Base-by-base conservation (phyloP, 306 rosid genomes). In the Sophora flavescens region DNA sequence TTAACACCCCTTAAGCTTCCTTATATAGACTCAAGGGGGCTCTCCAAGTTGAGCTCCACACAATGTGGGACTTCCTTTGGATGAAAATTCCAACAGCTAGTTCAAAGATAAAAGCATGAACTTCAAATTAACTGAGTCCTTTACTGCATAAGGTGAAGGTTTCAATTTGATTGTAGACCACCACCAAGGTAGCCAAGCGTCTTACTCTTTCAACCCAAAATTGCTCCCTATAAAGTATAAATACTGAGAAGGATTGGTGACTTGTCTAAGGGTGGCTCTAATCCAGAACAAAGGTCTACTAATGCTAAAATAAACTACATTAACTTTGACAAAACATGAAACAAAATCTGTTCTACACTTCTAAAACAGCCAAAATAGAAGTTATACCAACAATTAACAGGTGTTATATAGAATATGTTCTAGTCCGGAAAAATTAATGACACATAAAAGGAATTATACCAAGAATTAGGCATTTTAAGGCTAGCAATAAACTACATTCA, bases 401-500 rank as follows among this genome's bases (percentile, higher is more conserved):
- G 7, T 2, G 10, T 39, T 39, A 6, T 39, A 39, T 10, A 39
- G 44, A 39, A 39, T 39, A 39, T 39, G 44, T 39, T 36, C 6
- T 6, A 39, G 53, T 35, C 79, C 50, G 3, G 10, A 75, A 75
- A 62, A 62, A 13, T 17, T 62, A 73, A 38, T 26, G 3, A 13
- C 16, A 56, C 6, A 38, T n/a, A 32, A 39, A 35, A 36, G 11
- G 59, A 67, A 35, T 50, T 42, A 22, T 51, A 42, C 42, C 8
- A 8, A 60, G 36, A 63, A 61, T 35, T 22, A 22, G 22, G 22
- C 1, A 22, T 22, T 22, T 22, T 22, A 22, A 22, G 22, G 22
- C 22, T 22, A 22, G 22, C 3, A 18, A 48, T 10, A 33, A 61
- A 60, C 16, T 45, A 41, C 77, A 41, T 69, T 61, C 22, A 39